Percentiles rank a stretch among this genome's conserved stretches.
Conservation (phyloP, 768 basidiomycete species). For the Termitomyces sp. region DNA sequence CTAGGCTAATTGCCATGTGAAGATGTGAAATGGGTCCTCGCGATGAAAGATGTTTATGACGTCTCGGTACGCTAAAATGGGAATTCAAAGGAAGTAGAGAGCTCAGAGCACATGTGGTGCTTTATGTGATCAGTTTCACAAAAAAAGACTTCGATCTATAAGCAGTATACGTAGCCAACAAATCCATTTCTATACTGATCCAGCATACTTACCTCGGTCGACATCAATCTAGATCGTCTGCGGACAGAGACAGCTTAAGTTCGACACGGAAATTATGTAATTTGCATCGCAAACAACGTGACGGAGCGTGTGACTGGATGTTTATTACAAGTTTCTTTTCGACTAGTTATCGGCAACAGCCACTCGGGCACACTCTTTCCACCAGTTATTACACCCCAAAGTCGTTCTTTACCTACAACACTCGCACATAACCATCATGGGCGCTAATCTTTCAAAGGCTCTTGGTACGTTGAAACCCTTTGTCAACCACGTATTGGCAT, state of each 20-base stretch:
- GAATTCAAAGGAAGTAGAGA: not conserved
- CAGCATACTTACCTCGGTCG: no score
- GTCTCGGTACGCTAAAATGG: no score
- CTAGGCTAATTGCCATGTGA: not conserved
- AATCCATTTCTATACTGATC: no score
- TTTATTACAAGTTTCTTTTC: constrained; percentile 10
- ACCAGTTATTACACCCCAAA: constrained; percentile 21
- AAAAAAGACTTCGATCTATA: no score
- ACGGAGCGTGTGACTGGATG: constrained; percentile 8
- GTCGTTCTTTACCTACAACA: constrained; percentile 62
- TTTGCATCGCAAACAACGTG: constrained; percentile 1
- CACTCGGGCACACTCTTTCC: constrained; percentile 17
- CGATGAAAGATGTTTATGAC: not conserved
- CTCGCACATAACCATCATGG: constrained; percentile 48
- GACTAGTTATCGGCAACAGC: constrained; percentile 9
- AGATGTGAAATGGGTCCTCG: not conserved
- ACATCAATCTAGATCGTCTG: no score
- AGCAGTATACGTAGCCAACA: no score
- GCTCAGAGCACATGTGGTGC: not conserved
- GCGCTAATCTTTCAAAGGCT: constrained; percentile 83
- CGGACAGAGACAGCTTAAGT: no score
- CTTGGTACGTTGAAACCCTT: constrained; percentile 43
- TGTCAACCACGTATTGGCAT: constrained; percentile 5
- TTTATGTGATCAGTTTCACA: not conserved
- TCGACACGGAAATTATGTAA: constrained; percentile 1